Percentiles rank a stretch among this genome's conserved stretches.
phyloP scores from a whole-genome alignment of 495 filamentous ascomycete species.

The Penicillium coffeae region DNA sequence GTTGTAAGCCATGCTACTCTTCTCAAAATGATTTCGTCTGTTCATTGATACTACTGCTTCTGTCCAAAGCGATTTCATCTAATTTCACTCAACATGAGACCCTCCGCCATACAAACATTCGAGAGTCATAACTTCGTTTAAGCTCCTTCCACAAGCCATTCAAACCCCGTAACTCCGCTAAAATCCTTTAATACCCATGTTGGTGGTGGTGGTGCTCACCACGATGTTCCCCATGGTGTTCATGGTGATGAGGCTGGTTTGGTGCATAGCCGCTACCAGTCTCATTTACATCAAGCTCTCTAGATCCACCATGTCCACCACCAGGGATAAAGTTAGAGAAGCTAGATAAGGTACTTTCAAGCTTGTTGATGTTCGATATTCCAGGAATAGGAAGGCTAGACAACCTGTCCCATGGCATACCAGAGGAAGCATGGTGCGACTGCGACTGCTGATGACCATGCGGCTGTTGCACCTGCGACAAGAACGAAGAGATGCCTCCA shows the following conservation, averaged over 20 bases:
- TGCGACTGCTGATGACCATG: constrained; percentile 17
- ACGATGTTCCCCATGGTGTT: neutral
- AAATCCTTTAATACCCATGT: neutral
- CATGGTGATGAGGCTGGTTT: constrained; percentile 6
- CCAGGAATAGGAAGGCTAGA: constrained; percentile 41
- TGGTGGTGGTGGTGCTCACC: neutral
- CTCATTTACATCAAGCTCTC: constrained; percentile 18
- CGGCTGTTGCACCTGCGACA: constrained; percentile 13
- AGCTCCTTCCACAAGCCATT: too few relatives aligned
- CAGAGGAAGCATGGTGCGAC: constrained; percentile 19
- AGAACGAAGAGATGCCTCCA: constrained; percentile 10
- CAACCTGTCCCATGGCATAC: constrained; percentile 36
- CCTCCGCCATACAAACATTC: too few relatives aligned
- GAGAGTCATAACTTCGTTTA: too few relatives aligned
- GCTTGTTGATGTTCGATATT: constrained; percentile 36
- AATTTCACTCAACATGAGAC: too few relatives aligned
- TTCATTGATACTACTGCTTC: too few relatives aligned
- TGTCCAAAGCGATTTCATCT: too few relatives aligned
- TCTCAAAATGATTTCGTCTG: too few relatives aligned
- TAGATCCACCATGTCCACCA: constrained; percentile 34
- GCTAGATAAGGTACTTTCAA: constrained; percentile 32
- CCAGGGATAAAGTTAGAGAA: constrained; percentile 44
- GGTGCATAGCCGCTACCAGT: neutral
- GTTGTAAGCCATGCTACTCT: too few relatives aligned
- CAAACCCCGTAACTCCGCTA: neutral